These are phyloP conservation scores for Pseudohyphozyma bogoriensis DNA, from an alignment of 768 basidiomycete species.

Conservation along the genomic window DNA sequence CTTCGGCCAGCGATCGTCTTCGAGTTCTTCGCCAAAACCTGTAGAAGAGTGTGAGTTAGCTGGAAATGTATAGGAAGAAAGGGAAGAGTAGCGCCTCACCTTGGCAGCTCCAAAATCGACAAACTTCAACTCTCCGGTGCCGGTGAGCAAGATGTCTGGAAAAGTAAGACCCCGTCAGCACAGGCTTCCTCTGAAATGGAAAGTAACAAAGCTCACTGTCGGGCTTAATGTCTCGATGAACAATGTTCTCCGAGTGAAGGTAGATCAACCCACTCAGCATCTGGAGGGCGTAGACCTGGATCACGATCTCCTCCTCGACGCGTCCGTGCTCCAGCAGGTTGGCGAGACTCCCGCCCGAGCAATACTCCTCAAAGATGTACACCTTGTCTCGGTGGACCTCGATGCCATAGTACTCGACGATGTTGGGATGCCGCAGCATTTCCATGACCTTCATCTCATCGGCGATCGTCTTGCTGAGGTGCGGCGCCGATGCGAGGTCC, in stretches of 20 bases:
- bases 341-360: constrained; percentile 87
- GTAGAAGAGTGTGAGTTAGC: neutral
- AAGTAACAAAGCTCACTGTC: constrained; percentile 77
- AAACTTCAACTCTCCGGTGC: constrained; percentile 83
- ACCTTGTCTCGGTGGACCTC: constrained; percentile 98
- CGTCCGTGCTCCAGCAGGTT: constrained; percentile 80
- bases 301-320: constrained; percentile 92
- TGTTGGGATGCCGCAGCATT: constrained; percentile 91
- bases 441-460: constrained; percentile 98
- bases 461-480: constrained; percentile 80
- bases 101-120: constrained; percentile 98
- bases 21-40: constrained; percentile 73
- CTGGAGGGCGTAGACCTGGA: constrained; percentile 91
- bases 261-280: constrained; percentile 92
- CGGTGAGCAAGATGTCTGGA: constrained; percentile 81
- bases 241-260: constrained; percentile 80
- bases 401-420: constrained; percentile 97
- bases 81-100: neutral
- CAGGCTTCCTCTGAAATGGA: neutral
- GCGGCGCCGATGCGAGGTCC: constrained; percentile 77
- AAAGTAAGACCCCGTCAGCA: neutral
- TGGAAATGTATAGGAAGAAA: neutral
- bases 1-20: constrained; percentile 53
- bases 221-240: constrained; percentile 95
- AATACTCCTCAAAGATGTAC: constrained; percentile 98